These are phyloP conservation scores for Clavaria fumosa DNA, from an alignment of 768 basidiomycete species.

Conservation along the genomic window DNA sequence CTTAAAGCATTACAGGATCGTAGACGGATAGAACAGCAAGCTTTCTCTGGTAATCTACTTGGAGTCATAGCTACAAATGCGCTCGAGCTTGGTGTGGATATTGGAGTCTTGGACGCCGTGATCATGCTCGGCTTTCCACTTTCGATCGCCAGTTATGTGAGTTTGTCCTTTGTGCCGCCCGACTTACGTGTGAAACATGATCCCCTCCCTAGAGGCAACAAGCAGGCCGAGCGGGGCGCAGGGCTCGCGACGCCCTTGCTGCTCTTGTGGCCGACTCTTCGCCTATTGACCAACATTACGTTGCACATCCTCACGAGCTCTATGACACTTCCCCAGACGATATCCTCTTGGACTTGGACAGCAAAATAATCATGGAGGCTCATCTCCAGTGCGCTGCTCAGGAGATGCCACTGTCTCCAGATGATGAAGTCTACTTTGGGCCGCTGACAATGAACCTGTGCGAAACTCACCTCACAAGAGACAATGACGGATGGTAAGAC, in stretches of 20 bases:
- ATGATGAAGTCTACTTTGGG: conserved; percentile 65
- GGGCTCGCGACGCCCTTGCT: conserved; percentile 64
- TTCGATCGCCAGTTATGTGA: conserved; percentile 65
- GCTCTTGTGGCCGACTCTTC: conserved; percentile 54
- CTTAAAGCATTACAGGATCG: conserved; percentile 38
- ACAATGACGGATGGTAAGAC: conserved; percentile 67
- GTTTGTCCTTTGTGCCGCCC: conserved; percentile 10
- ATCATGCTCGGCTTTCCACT: conserved; percentile 80
- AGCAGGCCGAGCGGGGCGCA: conserved; percentile 73
- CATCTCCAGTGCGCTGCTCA: conserved; percentile 80
- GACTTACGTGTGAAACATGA: background rate
- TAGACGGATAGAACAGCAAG: conserved; percentile 69
- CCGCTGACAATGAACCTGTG: conserved; percentile 42
- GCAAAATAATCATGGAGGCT: conserved; percentile 59
- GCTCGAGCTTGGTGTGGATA: conserved; percentile 83
- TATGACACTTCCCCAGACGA: conserved; percentile 48
- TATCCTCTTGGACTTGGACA: conserved; percentile 58
- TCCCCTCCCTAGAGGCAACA: conserved; percentile 53
- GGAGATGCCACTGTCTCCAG: conserved; percentile 64
- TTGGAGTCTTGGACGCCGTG: conserved; percentile 77
- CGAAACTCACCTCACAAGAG: conserved; percentile 39
- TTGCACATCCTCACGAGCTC: conserved; percentile 50
- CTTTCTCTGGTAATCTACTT: conserved; percentile 69
- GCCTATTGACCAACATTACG: conserved; percentile 65
- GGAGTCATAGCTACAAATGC: conserved; percentile 87